Evolutionary conservation across 768 basidiomycete genomes (phyloP).

Genomic region (Sporobolomyces pararoseus): DNA sequence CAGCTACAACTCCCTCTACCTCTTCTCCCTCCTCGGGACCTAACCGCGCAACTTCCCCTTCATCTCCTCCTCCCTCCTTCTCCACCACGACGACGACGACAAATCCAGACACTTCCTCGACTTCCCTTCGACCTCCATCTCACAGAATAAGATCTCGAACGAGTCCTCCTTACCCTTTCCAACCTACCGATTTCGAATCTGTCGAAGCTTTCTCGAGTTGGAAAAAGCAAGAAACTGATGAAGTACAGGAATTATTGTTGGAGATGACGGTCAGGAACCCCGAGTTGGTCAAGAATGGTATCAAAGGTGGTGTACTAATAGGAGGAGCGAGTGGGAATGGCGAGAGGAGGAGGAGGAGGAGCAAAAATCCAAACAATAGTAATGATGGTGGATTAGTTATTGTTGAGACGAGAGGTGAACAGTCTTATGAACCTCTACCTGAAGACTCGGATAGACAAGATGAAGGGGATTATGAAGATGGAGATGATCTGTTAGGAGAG

Average conservation of each 20-base stretch:
- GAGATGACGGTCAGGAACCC: constrained; percentile 81
- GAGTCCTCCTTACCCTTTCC: constrained; percentile 70
- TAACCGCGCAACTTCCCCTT: not conserved
- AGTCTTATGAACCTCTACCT: not conserved
- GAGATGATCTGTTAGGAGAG: no score
- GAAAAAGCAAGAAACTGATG: constrained; percentile 72
- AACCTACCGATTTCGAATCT: constrained; percentile 76
- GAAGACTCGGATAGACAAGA: not conserved
- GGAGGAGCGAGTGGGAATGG: not conserved
- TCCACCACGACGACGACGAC: no score
- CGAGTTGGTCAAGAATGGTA: constrained; percentile 72
- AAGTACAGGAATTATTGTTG: constrained; percentile 82
- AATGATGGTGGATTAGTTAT: constrained; percentile 25
- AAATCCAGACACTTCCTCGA: constrained; percentile 39
- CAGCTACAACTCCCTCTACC: not conserved
- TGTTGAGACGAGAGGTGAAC: constrained; percentile 22
- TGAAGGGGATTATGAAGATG: no score
- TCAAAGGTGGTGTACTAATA: constrained; percentile 43
- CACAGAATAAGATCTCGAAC: no score
- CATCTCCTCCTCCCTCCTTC: not conserved
- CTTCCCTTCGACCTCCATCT: constrained; percentile 71
- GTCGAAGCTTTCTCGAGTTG: constrained; percentile 81
- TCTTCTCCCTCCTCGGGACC: not conserved
- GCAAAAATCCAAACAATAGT: not conserved
- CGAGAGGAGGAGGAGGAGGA: constrained; percentile 7